Percentiles rank a stretch among this genome's conserved stretches.
Evolutionary conservation across 177 flowering plant genomes (phyloP).

Genomic region (Vitis hybrid): DNA sequence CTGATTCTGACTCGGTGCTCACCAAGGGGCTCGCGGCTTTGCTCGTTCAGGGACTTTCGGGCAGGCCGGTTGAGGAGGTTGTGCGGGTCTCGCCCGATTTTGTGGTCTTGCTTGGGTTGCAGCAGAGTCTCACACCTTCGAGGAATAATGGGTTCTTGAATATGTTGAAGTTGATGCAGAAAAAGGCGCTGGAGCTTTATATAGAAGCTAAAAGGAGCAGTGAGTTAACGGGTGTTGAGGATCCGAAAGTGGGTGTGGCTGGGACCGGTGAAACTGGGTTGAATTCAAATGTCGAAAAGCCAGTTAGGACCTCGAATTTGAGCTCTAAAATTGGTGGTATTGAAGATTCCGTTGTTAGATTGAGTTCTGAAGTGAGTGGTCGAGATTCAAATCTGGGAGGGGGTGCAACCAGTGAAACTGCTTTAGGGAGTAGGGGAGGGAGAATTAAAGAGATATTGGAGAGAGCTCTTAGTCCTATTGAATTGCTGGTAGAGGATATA

Average conservation of each 20-base stretch:
- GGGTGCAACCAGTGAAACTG: conserved; percentile 7
- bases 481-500: conserved; percentile 69
- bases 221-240: neutral
- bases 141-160: conserved; percentile 95
- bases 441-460: conserved; percentile 66
- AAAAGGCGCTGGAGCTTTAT: conserved; percentile 61
- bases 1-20: conserved; percentile 87
- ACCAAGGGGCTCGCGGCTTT: conserved; percentile 95
- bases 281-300: conserved; percentile 15
- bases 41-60: conserved; percentile 81
- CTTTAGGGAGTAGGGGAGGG: conserved; percentile 67
- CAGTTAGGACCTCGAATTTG: conserved; percentile 8
- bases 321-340: neutral
- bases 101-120: conserved; percentile 66
- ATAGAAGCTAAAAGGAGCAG: conserved; percentile 27
- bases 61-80: conserved; percentile 61
- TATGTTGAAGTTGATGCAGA: conserved; percentile 91
- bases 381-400: conserved; percentile 8
- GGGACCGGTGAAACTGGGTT: conserved; percentile 4
- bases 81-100: conserved; percentile 78
- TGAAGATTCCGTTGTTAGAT: conserved; percentile 8
- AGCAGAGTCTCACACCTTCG: conserved; percentile 86
- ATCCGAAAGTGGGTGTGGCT: neutral
- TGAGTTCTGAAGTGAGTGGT: conserved; percentile 4
- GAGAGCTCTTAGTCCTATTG: conserved; percentile 62